Evolutionary conservation across 2,329 filamentous ascomycete genomes (phyloP), one percentile per base, ranked within the genome.

Genomic region (Trichoderma sp.): DNA sequence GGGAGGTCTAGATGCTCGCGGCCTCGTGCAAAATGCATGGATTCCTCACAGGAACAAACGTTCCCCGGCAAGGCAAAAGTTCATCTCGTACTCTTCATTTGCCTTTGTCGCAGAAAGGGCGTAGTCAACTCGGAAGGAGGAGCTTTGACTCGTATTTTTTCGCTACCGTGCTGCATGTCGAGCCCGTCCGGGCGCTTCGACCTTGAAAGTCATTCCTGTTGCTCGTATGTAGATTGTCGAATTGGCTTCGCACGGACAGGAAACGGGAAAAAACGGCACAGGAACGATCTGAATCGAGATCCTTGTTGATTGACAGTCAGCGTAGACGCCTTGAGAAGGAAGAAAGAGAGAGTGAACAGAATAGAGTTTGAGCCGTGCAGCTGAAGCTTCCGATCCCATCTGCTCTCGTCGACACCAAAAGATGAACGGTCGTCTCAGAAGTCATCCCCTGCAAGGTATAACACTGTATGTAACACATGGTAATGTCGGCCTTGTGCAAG

Each of bases 401-500:
- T 21, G 6, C 53, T 53, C 18, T 38, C 21, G 45, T 29, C 33
- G 14, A 45, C 35, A 27, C 16, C 35, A 65, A n/a, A 31, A 27
- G 35, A 27, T 66, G 63, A 29, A 41, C 24, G 63, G 35, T 38
- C 21, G 66, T 29, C 53, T 59, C 53, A 60, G 14, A 45, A 41
- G 27, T 31, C 11, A 41, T 60, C 14, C 12, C 53, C 24, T 45
- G 53, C 67, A 71, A 71, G 35, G 67, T 21, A 62, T 21, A 71
- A n/a, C 24, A 12, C 45, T 53, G 45, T 53, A 53, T 53, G 45
- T 66, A 50, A 60, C 38, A 60, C 33, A 60, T 27, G 31, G 9
- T 31, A 62, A 69, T 71, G 56, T 71, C 67, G 67, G 67, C 9
- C 29, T 60, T 71, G 67, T 71, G 53, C 67, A 71, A 38, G 27